These are phyloP conservation scores for Rhizopogon roseolus DNA, from an alignment of 768 basidiomycete species.

Conservation along the genomic window DNA sequence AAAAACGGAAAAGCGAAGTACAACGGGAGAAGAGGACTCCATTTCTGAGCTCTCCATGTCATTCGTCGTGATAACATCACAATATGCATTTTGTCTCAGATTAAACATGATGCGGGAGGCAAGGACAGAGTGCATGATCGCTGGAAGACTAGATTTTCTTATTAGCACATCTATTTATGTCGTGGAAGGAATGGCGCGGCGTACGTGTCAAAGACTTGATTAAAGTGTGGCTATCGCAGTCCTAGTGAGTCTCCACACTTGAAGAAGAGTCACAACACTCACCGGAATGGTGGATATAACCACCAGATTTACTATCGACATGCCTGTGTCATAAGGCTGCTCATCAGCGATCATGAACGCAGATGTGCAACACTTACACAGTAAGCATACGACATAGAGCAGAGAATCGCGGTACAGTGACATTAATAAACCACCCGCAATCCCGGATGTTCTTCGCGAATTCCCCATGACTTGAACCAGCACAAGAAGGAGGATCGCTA, in stretches of 20 bases:
- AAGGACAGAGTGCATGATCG: constrained; percentile 1
- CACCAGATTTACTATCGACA: neutral
- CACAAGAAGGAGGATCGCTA: neutral
- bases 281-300: constrained; percentile 1
- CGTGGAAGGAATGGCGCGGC: neutral
- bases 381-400: neutral
- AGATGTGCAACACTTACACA: neutral
- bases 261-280: neutral
- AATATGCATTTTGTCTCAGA: constrained; percentile 1
- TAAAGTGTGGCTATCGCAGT: neutral
- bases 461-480: neutral
- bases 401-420: constrained; percentile 2
- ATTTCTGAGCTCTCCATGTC: neutral
- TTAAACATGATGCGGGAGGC: constrained; percentile 5
- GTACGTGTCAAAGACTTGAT: constrained; percentile 3
- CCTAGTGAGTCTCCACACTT: neutral
- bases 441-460: neutral
- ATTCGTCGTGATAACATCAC: neutral
- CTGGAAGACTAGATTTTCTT: neutral
- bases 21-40: neutral
- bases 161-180: neutral
- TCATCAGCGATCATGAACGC: neutral
- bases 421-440: neutral
- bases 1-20: neutral
- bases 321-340: neutral